phyloP scores from a whole-genome alignment of 345 rosid genomes.

The Hevea brasiliensis region DNA sequence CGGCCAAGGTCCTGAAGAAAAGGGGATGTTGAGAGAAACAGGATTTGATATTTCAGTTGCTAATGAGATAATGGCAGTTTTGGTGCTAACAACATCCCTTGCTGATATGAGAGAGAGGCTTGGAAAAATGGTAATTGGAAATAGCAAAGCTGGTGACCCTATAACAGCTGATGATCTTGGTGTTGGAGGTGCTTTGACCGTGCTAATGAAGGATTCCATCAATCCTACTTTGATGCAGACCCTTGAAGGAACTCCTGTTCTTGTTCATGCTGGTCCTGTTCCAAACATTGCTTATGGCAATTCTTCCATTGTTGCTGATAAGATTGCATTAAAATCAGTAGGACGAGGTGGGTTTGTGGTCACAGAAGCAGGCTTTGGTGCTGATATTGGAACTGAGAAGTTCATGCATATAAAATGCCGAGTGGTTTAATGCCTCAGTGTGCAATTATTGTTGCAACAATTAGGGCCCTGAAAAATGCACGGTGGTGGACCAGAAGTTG shows the following conservation, averaged over 20 bases:
- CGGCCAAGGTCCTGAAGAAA: constrained; percentile 97
- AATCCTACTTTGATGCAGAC: constrained; percentile 98
- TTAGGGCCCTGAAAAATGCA: constrained; percentile 99
- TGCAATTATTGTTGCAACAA: constrained; percentile 93
- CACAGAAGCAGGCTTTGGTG: constrained; percentile 98
- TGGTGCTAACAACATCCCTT: constrained; percentile 91
- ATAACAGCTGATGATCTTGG: constrained; percentile 99
- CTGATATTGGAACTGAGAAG: constrained; percentile 96
- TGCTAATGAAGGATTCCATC: constrained; percentile 94
- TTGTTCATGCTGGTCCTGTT: constrained; percentile 98
- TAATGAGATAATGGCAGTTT: constrained; percentile 99
- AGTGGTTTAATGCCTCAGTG: constrained; percentile 87
- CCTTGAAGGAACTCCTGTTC: constrained; percentile 97
- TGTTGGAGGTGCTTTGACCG: constrained; percentile 94
- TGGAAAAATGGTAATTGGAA: constrained; percentile 95
- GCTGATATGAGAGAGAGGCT: constrained; percentile 98
- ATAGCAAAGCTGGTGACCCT: constrained; percentile 91
- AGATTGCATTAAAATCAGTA: constrained; percentile 89
- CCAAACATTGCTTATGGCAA: constrained; percentile 99
- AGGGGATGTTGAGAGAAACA: constrained; percentile 95
- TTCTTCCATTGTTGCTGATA: constrained; percentile 95
- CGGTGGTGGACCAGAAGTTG: constrained; percentile 96
- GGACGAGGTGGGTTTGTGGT: constrained; percentile 95
- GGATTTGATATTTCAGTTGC: constrained; percentile 98
- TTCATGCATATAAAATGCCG: constrained; percentile 95